Percentiles rank a stretch among this genome's conserved stretches.
Evolutionary conservation across 805 yeast species (phyloP).

Genomic region (Torulaspora maleeae): DNA sequence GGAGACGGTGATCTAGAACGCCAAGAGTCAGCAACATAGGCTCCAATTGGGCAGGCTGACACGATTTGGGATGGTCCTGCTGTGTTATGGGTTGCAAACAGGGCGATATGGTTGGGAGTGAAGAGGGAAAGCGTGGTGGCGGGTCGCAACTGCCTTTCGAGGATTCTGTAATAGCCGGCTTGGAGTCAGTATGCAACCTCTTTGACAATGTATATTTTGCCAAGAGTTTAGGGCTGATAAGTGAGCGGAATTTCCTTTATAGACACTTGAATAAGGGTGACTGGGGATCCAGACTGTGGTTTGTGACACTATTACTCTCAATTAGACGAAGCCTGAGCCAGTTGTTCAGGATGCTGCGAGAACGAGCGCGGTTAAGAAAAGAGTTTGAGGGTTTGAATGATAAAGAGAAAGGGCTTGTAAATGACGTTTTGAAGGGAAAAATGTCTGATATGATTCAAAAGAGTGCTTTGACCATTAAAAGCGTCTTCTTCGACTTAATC

Average conservation of each 20-base stretch:
- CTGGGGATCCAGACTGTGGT: constrained; percentile 31
- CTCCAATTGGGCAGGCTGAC: too few species aligned
- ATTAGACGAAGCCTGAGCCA: constrained; percentile 18
- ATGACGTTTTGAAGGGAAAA: constrained; percentile 21
- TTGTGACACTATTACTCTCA: constrained; percentile 25
- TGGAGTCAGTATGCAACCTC: constrained; percentile 25
- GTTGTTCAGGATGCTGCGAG: constrained; percentile 9
- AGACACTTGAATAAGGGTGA: constrained; percentile 26
- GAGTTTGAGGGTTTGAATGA: constrained; percentile 12
- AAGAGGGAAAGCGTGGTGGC: background rate
- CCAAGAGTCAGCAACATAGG: too few species aligned
- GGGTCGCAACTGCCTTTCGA: constrained; percentile 12
- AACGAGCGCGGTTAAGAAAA: constrained; percentile 14
- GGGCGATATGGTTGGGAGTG: background rate
- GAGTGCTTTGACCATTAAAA: constrained; percentile 15
- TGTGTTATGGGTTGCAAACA: background rate
- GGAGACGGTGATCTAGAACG: too few species aligned
- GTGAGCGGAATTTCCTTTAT: constrained; percentile 25
- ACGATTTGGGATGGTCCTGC: too few species aligned
- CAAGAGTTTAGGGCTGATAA: constrained; percentile 28
- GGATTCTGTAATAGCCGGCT: constrained; percentile 17
- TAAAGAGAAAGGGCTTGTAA: constrained; percentile 12
- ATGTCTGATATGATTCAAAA: constrained; percentile 10
- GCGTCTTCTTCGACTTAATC: constrained; percentile 23
- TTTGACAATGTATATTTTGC: constrained; percentile 31